Conservation (phyloP, 2,329 filamentous ascomycete genomes). For the Clonostachys rhizophaga region DNA sequence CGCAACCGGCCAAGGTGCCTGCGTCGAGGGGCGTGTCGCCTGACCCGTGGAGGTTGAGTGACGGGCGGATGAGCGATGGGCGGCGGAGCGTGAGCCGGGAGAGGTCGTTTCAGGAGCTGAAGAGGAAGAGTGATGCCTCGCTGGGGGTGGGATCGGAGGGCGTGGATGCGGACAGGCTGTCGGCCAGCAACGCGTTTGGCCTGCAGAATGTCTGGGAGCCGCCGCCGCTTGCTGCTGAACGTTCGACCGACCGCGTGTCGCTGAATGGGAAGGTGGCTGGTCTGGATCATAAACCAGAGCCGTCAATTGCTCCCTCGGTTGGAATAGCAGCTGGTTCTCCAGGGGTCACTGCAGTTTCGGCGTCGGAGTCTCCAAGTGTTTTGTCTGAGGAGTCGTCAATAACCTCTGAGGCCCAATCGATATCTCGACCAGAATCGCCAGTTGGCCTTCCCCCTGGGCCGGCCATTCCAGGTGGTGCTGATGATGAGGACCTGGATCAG, state of each 20-base stretch:
- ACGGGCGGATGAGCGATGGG: conserved; percentile 4
- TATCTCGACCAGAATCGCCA: neutral
- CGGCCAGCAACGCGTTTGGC: neutral
- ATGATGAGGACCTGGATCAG: conserved; percentile 3
- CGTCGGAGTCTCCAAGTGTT: too few relatives aligned
- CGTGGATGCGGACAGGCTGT: neutral
- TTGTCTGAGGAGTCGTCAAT: too few relatives aligned
- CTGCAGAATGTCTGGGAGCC: neutral
- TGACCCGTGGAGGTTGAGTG: conserved; percentile 20
- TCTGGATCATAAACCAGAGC: too few relatives aligned
- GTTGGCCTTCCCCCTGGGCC: neutral
- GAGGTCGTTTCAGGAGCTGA: conserved; percentile 1
- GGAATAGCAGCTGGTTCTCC: too few relatives aligned
- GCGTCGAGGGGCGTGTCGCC: conserved; percentile 18
- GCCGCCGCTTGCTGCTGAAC: neutral
- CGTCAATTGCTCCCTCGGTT: too few relatives aligned
- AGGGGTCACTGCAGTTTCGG: too few relatives aligned
- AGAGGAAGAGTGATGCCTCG: conserved; percentile 5
- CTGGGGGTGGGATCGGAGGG: neutral
- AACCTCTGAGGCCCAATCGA: too few relatives aligned
- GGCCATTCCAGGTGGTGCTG: neutral
- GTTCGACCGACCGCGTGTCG: too few relatives aligned
- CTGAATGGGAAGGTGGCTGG: too few relatives aligned
- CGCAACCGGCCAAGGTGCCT: conserved; percentile 7
- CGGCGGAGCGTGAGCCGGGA: conserved; percentile 2